Evolutionary conservation across 177 flowering plant genomes (phyloP).

Genomic region (Vitis hybrid): DNA sequence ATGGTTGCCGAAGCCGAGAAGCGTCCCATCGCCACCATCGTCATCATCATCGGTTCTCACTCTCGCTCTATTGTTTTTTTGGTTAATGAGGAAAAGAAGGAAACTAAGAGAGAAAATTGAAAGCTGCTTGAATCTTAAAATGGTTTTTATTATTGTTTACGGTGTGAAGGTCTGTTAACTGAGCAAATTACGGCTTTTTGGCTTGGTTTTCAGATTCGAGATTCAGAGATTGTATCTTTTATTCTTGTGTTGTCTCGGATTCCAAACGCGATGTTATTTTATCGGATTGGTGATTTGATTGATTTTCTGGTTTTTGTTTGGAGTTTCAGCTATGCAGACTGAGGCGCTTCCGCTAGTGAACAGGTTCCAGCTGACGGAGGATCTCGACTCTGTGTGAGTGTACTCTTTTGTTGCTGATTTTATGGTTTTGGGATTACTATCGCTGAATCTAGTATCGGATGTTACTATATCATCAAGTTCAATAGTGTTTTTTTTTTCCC

Average conservation of each 20-base stretch:
- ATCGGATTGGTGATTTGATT: neutral
- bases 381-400: constrained; percentile 59
- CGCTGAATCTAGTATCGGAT: too few relatives aligned
- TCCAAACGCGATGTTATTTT: neutral
- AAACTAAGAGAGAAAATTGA: too few relatives aligned
- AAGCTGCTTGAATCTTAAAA: too few relatives aligned
- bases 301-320: neutral
- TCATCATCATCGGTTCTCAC: constrained; percentile 63
- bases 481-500: neutral
- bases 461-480: neutral
- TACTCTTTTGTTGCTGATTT: constrained; percentile 8
- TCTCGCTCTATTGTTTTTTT: constrained; percentile 1
- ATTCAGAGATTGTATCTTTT: neutral
- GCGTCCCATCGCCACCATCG: constrained; percentile 59
- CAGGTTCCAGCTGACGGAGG: constrained; percentile 66
- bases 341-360: constrained; percentile 87
- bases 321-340: constrained; percentile 83
- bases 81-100: neutral
- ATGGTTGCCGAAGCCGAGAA: constrained; percentile 22
- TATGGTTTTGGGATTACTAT: neutral
- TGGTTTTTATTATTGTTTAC: too few relatives aligned
- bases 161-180: constrained; percentile 9
- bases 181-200: neutral
- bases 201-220: too few relatives aligned
- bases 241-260: neutral